These are phyloP conservation scores for Nicotiana tomentosiformis DNA, from an alignment of 257 asterid genomes.

Conservation along the genomic window DNA sequence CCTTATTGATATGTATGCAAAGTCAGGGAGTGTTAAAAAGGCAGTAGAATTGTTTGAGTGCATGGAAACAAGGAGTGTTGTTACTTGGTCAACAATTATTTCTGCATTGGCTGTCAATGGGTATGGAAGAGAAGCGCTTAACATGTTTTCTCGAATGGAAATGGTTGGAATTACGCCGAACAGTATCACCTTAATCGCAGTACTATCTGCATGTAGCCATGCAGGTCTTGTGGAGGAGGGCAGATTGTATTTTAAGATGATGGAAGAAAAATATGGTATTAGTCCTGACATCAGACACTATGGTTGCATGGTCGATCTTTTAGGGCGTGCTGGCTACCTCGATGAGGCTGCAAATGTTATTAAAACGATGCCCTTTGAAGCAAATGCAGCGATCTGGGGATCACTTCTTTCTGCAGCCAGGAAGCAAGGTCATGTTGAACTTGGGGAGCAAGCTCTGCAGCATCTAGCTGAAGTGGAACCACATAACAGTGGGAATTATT, in stretches of 20 bases:
- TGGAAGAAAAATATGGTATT: slow-evolving; percentile 12
- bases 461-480: slow-evolving; percentile 11
- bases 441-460: slow-evolving; percentile 12
- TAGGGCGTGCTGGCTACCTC: slow-evolving; percentile 15
- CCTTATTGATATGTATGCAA: slow-evolving; percentile 17
- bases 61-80: slow-evolving; percentile 5
- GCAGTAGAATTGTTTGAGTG: slow-evolving; percentile 10
- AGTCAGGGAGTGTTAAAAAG: slow-evolving; percentile 9
- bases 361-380: slow-evolving; percentile 12
- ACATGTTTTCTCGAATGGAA: slow-evolving; percentile 14
- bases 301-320: slow-evolving; percentile 15
- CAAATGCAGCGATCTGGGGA: slow-evolving; percentile 19
- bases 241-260: slow-evolving; percentile 3
- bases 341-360: slow-evolving; percentile 7
- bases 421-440: slow-evolving; percentile 13
- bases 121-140: slow-evolving; percentile 10
- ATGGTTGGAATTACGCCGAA: slow-evolving; percentile 10
- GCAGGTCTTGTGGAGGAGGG: slow-evolving; percentile 13
- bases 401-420: slow-evolving; percentile 19
- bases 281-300: slow-evolving; percentile 15
- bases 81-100: slow-evolving; percentile 14
- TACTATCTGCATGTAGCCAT: slow-evolving; percentile 14
- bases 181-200: slow-evolving; percentile 7
- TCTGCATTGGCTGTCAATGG: slow-evolving; percentile 12
- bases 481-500: slow-evolving; percentile 19